phyloP scores from a whole-genome alignment of 2,329 filamentous ascomycete genomes.

The Cladobotryum protrusum region DNA sequence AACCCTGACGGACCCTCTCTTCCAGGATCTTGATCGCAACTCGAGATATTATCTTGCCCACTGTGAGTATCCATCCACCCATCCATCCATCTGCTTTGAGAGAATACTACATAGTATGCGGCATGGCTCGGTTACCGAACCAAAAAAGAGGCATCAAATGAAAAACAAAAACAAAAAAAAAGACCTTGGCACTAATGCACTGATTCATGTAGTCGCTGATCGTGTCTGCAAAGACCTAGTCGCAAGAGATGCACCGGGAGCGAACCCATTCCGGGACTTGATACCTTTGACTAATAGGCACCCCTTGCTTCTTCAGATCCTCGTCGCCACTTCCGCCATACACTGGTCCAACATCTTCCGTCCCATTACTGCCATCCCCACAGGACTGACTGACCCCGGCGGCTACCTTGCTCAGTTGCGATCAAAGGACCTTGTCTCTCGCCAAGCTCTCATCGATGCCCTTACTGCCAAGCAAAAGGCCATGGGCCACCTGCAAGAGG shows the following conservation, averaged over 20 bases:
- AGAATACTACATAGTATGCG: no score
- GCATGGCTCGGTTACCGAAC: no score
- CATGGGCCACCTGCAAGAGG: conserved; percentile 35
- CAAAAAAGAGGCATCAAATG: no score
- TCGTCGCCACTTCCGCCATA: conserved; percentile 43
- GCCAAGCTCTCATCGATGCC: conserved; percentile 39
- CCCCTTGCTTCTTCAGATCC: conserved; percentile 41
- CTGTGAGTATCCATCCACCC: conserved; percentile 33
- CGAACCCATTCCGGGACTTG: conserved; percentile 44
- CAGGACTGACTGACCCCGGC: conserved; percentile 28
- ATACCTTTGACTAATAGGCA: conserved; percentile 41
- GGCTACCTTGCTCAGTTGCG: conserved; percentile 31
- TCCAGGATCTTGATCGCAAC: conserved; percentile 44
- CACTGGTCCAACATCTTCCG: conserved; percentile 42
- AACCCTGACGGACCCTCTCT: conserved; percentile 46
- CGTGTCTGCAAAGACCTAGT: conserved; percentile 50
- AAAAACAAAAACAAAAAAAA: neutral
- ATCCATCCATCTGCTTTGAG: conserved; percentile 7
- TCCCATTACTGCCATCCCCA: conserved; percentile 26
- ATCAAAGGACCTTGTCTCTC: conserved; percentile 32
- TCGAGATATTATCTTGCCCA: conserved; percentile 44
- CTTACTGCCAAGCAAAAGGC: conserved; percentile 42
- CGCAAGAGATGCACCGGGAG: conserved; percentile 38
- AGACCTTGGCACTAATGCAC: conserved; percentile 7
- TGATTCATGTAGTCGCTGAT: conserved; percentile 31